These are phyloP conservation scores for Halenospora varia DNA, from an alignment of 495 filamentous ascomycete genomes.

Conservation along the genomic window DNA sequence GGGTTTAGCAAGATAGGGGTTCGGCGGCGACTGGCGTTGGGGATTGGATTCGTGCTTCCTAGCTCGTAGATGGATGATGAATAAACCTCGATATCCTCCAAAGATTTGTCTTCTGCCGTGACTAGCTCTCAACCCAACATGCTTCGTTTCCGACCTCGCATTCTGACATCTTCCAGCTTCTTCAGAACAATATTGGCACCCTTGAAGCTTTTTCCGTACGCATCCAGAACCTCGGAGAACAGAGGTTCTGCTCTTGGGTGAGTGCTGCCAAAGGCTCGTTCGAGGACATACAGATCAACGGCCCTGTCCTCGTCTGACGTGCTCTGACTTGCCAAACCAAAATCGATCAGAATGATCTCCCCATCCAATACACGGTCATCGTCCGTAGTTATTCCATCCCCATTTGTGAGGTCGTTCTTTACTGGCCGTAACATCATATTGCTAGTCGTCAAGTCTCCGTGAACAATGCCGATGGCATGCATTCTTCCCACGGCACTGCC, in stretches of 20 bases:
- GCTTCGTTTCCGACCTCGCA: slow-evolving; percentile 95
- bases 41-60: too few relatives aligned
- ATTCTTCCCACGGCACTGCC: slow-evolving; percentile 72
- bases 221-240: slow-evolving; percentile 59
- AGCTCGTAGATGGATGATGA: too few relatives aligned
- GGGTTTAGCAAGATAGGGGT: too few relatives aligned
- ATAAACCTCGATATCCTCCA: too few relatives aligned
- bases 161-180: slow-evolving; percentile 87
- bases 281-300: slow-evolving; percentile 94
- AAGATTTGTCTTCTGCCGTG: too few relatives aligned
- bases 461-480: slow-evolving; percentile 78
- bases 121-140: slow-evolving; percentile 96
- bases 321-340: slow-evolving; percentile 82
- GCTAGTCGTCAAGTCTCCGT: slow-evolving; percentile 96
- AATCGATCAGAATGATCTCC: slow-evolving; percentile 90
- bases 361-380: slow-evolving; percentile 44
- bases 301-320: slow-evolving; percentile 89
- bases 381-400: not conserved
- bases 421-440: slow-evolving; percentile 79
- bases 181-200: slow-evolving; percentile 48
- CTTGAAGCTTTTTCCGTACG: slow-evolving; percentile 44
- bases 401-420: not conserved
- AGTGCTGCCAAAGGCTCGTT: slow-evolving; percentile 92
- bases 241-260: slow-evolving; percentile 81
- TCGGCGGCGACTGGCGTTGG: too few relatives aligned